Percentiles rank a stretch among this genome's conserved stretches.
These are phyloP conservation scores for Pseudoscleropodium purum DNA, from an alignment of 225 moss, liverwort and hornwort species.

Conservation along the genomic window DNA sequence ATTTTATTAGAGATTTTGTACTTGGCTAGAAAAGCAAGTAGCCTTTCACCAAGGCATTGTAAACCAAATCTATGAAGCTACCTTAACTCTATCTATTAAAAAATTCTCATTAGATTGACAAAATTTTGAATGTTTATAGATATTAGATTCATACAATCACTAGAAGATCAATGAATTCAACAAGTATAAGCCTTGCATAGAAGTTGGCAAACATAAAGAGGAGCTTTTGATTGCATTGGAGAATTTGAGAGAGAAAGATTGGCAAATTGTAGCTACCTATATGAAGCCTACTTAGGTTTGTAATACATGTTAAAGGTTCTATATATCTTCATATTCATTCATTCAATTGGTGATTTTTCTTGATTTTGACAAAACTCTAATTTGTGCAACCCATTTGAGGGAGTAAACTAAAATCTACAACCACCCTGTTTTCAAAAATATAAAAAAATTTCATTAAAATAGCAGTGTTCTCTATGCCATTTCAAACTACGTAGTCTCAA, in stretches of 20 bases:
- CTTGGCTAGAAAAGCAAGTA: background rate
- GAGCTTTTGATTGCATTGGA: rapidly evolving
- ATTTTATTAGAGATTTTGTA: background rate
- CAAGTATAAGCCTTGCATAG: background rate
- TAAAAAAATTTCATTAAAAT: no score
- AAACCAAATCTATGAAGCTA: background rate
- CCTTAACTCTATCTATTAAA: background rate
- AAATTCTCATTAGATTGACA: no score
- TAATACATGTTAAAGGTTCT: background rate
- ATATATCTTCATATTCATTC: background rate
- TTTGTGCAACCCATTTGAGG: background rate
- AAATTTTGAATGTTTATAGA: no score
- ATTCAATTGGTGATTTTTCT: background rate
- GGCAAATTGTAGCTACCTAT: rapidly evolving
- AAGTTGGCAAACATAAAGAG: background rate
- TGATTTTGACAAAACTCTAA: background rate
- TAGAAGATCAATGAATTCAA: background rate
- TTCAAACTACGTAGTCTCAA: no score
- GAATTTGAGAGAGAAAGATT: background rate
- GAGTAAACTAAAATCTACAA: background rate
- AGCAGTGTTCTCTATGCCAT: no score
- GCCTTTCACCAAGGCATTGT: background rate
- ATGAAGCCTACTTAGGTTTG: rapidly evolving
- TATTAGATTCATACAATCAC: background rate
- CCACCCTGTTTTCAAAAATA: background rate